Conservation (phyloP, 2,329 filamentous ascomycete genomes). For the Rutstroemia sp. region DNA sequence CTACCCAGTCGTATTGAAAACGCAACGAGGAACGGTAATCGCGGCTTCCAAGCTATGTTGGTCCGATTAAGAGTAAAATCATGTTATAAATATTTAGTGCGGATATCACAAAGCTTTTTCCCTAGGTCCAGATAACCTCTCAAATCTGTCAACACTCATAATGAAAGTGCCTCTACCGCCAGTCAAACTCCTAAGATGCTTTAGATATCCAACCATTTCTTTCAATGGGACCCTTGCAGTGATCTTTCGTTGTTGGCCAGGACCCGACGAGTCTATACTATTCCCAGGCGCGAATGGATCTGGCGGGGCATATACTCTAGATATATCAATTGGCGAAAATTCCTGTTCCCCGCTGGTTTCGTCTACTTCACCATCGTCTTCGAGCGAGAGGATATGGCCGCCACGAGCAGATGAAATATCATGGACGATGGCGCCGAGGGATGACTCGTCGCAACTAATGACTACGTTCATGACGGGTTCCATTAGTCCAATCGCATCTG, state of each 20-base stretch:
- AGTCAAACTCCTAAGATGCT: slow-evolving; percentile 81
- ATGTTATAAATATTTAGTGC: background rate
- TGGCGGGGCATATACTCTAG: slow-evolving; percentile 75
- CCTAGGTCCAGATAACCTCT: slow-evolving; percentile 54
- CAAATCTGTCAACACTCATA: slow-evolving; percentile 66
- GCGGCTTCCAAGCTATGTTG: too few relatives aligned
- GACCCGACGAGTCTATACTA: slow-evolving; percentile 41
- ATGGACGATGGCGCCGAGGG: slow-evolving; percentile 75
- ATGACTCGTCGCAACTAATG: slow-evolving; percentile 77
- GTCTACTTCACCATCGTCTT: slow-evolving; percentile 29
- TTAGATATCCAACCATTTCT: slow-evolving; percentile 94
- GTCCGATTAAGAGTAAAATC: background rate
- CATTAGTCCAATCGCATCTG: slow-evolving; percentile 58
- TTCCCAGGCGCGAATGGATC: slow-evolving; percentile 65
- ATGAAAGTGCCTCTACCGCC: slow-evolving; percentile 74
- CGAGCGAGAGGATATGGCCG: slow-evolving; percentile 65
- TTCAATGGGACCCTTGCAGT: slow-evolving; percentile 85
- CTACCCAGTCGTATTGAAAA: too few relatives aligned
- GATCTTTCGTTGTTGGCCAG: slow-evolving; percentile 52
- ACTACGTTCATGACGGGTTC: slow-evolving; percentile 91
- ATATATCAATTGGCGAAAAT: slow-evolving; percentile 52
- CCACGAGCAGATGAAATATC: slow-evolving; percentile 69
- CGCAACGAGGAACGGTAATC: too few relatives aligned
- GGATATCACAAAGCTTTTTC: slow-evolving; percentile 29
- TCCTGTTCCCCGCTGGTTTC: slow-evolving; percentile 3